A percentile compares a stretch with the other conserved stretches of the same genome.
Evolutionary conservation across 192 early-diverging fungal genomes (phyloP).

Genomic region (Podila horticola): DNA sequence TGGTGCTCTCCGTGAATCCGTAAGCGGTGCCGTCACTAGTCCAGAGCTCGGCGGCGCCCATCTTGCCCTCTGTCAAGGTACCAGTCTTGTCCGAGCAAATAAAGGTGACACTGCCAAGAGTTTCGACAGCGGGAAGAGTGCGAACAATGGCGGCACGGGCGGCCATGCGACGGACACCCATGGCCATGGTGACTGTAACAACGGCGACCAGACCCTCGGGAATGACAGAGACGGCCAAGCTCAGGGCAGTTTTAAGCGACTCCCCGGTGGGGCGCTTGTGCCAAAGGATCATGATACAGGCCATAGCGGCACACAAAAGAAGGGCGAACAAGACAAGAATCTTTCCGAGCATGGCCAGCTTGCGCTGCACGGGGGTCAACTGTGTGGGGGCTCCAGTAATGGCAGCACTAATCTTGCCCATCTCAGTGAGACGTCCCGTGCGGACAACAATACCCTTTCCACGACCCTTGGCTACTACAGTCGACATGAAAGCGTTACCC

Average conservation of each 20-base stretch:
- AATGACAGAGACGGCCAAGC: constrained; percentile 93
- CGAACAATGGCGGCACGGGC: constrained; percentile 86
- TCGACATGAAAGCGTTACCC: constrained; percentile 97
- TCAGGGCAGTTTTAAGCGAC: constrained; percentile 86
- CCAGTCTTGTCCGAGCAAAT: constrained; percentile 99
- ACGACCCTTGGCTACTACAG: constrained; percentile 88
- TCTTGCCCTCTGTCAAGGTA: constrained; percentile 95
- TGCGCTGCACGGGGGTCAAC: constrained; percentile 75
- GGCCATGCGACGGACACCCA: constrained; percentile 96
- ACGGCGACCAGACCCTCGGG: constrained; percentile 98
- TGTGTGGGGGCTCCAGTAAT: constrained; percentile 71
- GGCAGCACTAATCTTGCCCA: constrained; percentile 92
- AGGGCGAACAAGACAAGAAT: constrained; percentile 86
- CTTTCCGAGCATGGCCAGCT: constrained; percentile 79
- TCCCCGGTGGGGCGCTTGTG: constrained; percentile 72
- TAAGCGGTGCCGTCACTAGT: constrained; percentile 73
- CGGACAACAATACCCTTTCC: constrained; percentile 93
- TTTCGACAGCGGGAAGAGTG: constrained; percentile 92
- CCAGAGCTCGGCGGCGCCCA: constrained; percentile 91
- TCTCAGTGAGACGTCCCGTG: constrained; percentile 88
- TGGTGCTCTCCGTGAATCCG: constrained; percentile 68
- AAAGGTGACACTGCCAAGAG: constrained; percentile 91
- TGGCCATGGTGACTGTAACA: constrained; percentile 96
- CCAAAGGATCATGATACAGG: constrained; percentile 77
- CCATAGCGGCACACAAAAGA: constrained; percentile 81